Base-by-base conservation (phyloP, 2,329 filamentous ascomycete species). In the Ciborinia camelliae region DNA sequence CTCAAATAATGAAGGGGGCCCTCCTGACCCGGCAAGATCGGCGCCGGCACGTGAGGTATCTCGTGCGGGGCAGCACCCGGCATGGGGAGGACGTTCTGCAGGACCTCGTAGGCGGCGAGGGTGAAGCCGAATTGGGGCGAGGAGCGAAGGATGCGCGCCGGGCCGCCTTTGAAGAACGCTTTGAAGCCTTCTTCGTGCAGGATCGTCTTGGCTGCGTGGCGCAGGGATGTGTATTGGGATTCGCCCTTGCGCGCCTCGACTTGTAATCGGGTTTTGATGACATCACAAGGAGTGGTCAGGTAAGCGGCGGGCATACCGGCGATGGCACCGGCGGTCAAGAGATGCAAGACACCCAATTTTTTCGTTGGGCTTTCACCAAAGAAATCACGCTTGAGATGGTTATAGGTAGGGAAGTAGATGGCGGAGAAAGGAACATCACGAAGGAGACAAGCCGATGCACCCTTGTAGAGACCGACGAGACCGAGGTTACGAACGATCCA, bases 101-200 rank as follows among this genome's bases (percentile, higher is more conserved):
- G 81, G 45, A 99, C 84, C 78, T 99, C 95, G 78, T 98, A 99
- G 51, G 91, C 90, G 4, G 95, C 95, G 30, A 99, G 86, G 0
- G 95, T 99, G 82, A 98, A 98, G 69, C 95, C 95, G 77, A 99
- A 99, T 76, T 99, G 95, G 20, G 95, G 95, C 15, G 92, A 97
- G 0, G 92, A 97, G 74, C 95, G 90, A 76, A 98, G 79, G 74
- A 99, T 96, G 81, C 95, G 91, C 10, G 95, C 95, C 1, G 94
- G 93, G 1, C 95, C 95, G 71, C 95, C 95, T 83, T 98, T 98
- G 88, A 98, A 99, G 83, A 99, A 99, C 32, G 95, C 95, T 68
- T 84, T 86, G 84, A 97, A 94, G 14, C 95, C 95, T 79, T 99
- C 95, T 77, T 98, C 91, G 77, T 88, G 87, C 81, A 84, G 89